Conservation (phyloP, 148 eudicot genomes). For the Tetragonia tetragonoides region DNA sequence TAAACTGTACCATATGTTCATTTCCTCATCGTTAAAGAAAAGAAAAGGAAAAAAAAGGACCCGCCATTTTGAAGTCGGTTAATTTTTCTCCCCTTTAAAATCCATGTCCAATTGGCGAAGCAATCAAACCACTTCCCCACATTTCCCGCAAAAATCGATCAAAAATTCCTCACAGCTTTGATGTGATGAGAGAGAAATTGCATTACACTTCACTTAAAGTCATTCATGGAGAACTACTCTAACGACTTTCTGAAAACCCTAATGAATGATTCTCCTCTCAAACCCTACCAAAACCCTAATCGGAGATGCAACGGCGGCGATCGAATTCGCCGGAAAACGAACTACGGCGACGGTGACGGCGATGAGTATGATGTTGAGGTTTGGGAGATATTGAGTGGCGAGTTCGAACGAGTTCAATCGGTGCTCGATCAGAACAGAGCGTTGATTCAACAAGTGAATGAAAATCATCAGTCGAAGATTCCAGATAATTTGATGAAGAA, state of each 20-base stretch:
- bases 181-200: constrained; percentile 1
- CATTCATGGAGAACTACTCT: constrained; percentile 21
- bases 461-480: constrained; percentile 59
- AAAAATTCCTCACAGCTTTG: no score
- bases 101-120: no score
- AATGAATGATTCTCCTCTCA: not conserved
- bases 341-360: not conserved
- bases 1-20: no score
- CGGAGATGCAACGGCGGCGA: not conserved
- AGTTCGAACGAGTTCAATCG: constrained; percentile 51
- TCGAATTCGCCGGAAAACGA: not conserved
- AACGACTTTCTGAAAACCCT: constrained; percentile 27
- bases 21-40: no score
- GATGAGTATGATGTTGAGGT: constrained; percentile 28
- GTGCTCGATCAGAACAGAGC: constrained; percentile 54
- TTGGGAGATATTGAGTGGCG: constrained; percentile 40
- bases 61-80: no score
- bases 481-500: constrained; percentile 57
- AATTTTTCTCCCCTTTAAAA: no score
- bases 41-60: no score
- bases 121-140: no score
- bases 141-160: no score
- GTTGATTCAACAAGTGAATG: constrained; percentile 62
- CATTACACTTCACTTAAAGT: not conserved
- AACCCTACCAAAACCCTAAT: not conserved